These are phyloP conservation scores for Phytophthora ohioensis DNA, from an alignment of 352 stramenopile species.

Conservation along the genomic window DNA sequence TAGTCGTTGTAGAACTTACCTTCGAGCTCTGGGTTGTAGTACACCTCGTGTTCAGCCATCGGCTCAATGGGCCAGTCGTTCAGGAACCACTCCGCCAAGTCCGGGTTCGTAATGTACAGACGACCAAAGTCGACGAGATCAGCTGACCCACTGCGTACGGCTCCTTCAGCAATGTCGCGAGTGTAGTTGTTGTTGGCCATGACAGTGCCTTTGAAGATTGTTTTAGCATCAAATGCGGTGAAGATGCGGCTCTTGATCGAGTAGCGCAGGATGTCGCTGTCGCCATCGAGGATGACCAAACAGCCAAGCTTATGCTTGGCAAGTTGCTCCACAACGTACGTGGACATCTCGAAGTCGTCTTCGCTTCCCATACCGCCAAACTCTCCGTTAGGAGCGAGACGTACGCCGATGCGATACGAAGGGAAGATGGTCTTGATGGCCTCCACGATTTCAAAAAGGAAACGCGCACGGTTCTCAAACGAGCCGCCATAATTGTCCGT, in stretches of 20 bases:
- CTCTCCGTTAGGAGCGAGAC: slow-evolving; percentile 38
- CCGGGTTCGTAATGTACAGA: slow-evolving; percentile 64
- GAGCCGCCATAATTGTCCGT: slow-evolving; percentile 65
- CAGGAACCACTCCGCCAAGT: slow-evolving; percentile 45
- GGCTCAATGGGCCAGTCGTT: slow-evolving; percentile 24
- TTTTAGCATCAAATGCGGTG: slow-evolving; percentile 42
- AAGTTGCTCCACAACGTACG: slow-evolving; percentile 44
- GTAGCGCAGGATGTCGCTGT: slow-evolving; percentile 19
- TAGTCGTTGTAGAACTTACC: slow-evolving; percentile 30
- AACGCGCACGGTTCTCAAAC: slow-evolving; percentile 46
- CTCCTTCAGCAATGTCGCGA: slow-evolving; percentile 39
- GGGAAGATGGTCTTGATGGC: slow-evolving; percentile 45
- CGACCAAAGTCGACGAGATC: slow-evolving; percentile 60
- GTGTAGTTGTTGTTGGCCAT: slow-evolving; percentile 50
- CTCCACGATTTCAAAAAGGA: slow-evolving; percentile 77
- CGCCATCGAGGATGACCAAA: slow-evolving; percentile 38
- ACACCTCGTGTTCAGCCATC: slow-evolving; percentile 17
- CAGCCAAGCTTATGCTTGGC: slow-evolving; percentile 44
- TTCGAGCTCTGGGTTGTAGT: slow-evolving; percentile 15
- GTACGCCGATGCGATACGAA: slow-evolving; percentile 38
- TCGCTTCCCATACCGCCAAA: slow-evolving; percentile 29
- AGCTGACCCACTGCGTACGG: slow-evolving; percentile 38
- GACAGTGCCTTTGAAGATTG: slow-evolving; percentile 43
- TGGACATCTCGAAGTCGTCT: slow-evolving; percentile 56
- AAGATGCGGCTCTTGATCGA: slow-evolving; percentile 31